Conservation (phyloP, 805 yeast genomes). For the Candida krabiensis region DNA sequence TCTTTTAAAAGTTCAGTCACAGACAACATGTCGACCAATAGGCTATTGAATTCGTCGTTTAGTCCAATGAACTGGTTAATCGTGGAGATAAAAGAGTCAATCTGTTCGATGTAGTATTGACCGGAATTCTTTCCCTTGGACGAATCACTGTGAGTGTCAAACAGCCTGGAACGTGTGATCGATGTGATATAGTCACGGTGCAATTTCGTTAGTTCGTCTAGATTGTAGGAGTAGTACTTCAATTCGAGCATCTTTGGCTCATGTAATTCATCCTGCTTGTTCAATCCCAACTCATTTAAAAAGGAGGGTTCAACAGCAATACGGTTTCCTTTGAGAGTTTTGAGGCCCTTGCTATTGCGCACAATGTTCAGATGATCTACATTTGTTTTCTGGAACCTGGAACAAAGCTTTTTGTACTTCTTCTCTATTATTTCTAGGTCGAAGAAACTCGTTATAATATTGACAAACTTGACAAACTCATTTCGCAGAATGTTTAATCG, state of each 20-base stretch:
- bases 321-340: slow-evolving; percentile 15
- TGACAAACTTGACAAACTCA: slow-evolving; percentile 42
- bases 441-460: slow-evolving; percentile 40
- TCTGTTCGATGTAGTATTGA: slow-evolving; percentile 41
- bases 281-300: neutral
- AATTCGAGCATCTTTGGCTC: slow-evolving; percentile 1
- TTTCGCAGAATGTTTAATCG: slow-evolving; percentile 39
- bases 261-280: neutral
- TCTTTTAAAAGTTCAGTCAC: slow-evolving; percentile 25
- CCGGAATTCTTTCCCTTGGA: slow-evolving; percentile 39
- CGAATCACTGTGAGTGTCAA: slow-evolving; percentile 25
- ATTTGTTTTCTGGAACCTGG: slow-evolving; percentile 17
- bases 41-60: slow-evolving; percentile 37
- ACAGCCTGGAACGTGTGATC: slow-evolving; percentile 37
- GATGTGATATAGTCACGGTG: slow-evolving; percentile 36
- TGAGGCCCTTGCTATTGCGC: slow-evolving; percentile 16
- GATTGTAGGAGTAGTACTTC: slow-evolving; percentile 35
- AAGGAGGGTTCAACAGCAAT: slow-evolving; percentile 13
- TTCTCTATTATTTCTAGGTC: slow-evolving; percentile 48
- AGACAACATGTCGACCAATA: slow-evolving; percentile 35
- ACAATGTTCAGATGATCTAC: slow-evolving; percentile 13
- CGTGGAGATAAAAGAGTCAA: slow-evolving; percentile 36
- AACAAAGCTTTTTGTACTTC: slow-evolving; percentile 31
- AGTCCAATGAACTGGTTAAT: slow-evolving; percentile 40
- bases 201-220: slow-evolving; percentile 48